These are phyloP conservation scores for Hsuehochloa calcarea DNA, from an alignment of 176 grass and related monocot species.

Conservation along the genomic window DNA sequence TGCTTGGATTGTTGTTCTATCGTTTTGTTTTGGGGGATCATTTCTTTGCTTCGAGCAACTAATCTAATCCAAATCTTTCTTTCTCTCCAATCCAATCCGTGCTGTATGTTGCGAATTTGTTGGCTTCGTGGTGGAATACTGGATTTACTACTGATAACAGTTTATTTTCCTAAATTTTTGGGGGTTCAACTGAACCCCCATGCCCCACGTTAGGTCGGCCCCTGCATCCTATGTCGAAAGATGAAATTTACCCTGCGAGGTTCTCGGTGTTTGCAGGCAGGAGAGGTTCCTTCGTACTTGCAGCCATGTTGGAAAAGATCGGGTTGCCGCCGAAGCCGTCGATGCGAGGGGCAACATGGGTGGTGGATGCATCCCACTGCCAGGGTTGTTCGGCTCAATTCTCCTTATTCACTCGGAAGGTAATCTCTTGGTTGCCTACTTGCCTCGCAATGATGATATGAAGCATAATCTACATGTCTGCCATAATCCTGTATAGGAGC, in stretches of 20 bases:
- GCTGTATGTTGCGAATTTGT: background rate
- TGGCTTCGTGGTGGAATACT: background rate
- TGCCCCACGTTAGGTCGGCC: background rate
- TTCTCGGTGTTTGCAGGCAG: background rate
- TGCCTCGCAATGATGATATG: background rate
- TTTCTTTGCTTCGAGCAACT: background rate
- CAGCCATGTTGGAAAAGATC: conserved; percentile 63
- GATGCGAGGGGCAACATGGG: conserved; percentile 73
- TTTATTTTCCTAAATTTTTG: background rate
- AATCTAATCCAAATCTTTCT: background rate
- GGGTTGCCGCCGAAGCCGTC: conserved; percentile 76
- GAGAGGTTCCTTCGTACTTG: background rate
- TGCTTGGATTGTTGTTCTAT: background rate
- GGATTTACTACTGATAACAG: background rate
- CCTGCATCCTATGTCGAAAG: background rate
- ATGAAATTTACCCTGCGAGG: background rate
- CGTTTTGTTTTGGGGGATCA: background rate
- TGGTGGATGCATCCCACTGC: conserved; percentile 83
- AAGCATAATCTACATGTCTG: background rate
- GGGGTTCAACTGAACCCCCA: background rate
- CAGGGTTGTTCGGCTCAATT: conserved; percentile 76
- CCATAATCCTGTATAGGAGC: background rate
- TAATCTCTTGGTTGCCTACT: conserved; percentile 15
- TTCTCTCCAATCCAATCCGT: too few relatives aligned
- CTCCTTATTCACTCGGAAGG: conserved; percentile 83